phyloP scores from a whole-genome alignment of 1,284 basidiomycete genomes.

The Tausonia pullulans region DNA sequence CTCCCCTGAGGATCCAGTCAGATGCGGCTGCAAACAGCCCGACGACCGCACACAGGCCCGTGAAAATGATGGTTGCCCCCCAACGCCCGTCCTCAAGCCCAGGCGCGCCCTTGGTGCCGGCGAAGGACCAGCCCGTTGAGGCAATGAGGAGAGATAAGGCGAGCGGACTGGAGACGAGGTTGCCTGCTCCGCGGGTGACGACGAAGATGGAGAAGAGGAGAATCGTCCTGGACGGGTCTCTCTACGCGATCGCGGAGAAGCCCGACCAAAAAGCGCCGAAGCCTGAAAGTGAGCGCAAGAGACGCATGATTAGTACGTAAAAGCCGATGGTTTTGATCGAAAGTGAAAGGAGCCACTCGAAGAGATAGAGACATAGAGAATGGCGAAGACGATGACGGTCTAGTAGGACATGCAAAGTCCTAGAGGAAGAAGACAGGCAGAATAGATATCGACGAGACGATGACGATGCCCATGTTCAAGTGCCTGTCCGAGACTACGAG shows the following conservation, averaged over 20 bases:
- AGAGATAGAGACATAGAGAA: neutral
- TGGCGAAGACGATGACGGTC: neutral
- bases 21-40: neutral
- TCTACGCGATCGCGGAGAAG: neutral
- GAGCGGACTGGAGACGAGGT: neutral
- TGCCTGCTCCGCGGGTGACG: neutral
- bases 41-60: neutral
- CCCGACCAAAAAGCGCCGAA: neutral
- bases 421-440: neutral
- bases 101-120: neutral
- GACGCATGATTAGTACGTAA: too few species aligned
- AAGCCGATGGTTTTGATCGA: too few species aligned
- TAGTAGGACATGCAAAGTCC: neutral
- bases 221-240: slow-evolving; percentile 1
- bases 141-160: neutral
- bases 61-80: neutral
- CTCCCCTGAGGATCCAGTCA: neutral
- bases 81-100: neutral
- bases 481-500: neutral
- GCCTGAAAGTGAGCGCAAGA: too few species aligned
- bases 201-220: slow-evolving; percentile 1
- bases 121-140: neutral
- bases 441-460: neutral
- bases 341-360: neutral
- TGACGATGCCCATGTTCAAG: neutral